phyloP scores from a whole-genome alignment of 2,329 filamentous ascomycete species.

The Hymenoscyphus scutula region DNA sequence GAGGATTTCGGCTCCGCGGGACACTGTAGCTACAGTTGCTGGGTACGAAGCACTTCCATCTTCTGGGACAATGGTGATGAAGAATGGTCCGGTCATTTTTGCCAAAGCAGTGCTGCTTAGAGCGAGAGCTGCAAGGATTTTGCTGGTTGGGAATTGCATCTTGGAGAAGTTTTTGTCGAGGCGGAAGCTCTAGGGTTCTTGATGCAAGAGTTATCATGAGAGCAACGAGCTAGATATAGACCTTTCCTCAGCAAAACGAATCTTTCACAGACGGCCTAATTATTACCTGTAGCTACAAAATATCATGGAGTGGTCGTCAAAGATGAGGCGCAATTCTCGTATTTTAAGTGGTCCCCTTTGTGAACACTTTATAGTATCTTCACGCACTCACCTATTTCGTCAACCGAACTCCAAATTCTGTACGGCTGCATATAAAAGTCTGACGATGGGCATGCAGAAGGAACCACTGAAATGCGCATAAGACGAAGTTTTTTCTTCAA shows the following conservation, averaged over 20 bases:
- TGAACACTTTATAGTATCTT: neutral
- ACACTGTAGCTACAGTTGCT: neutral
- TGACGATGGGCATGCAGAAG: neutral
- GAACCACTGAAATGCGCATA: neutral
- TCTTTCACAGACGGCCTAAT: neutral
- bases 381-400: neutral
- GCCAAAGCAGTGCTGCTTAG: neutral
- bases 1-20: neutral
- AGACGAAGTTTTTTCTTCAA: neutral
- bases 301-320: neutral
- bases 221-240: neutral
- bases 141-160: neutral
- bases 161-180: no score
- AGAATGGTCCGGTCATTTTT: neutral
- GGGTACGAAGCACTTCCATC: neutral
- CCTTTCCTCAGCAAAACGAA: neutral
- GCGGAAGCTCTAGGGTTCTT: neutral
- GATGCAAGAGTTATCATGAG: neutral
- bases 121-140: neutral
- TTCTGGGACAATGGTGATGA: conserved; percentile 1
- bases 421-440: neutral
- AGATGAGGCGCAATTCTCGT: neutral
- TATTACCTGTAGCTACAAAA: neutral
- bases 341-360: neutral
- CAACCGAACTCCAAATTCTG: neutral